A percentile compares a stretch with the other conserved stretches of the same genome.
Conservation (phyloP, 179 eudicot genomes). For the Camellia oleifera region DNA sequence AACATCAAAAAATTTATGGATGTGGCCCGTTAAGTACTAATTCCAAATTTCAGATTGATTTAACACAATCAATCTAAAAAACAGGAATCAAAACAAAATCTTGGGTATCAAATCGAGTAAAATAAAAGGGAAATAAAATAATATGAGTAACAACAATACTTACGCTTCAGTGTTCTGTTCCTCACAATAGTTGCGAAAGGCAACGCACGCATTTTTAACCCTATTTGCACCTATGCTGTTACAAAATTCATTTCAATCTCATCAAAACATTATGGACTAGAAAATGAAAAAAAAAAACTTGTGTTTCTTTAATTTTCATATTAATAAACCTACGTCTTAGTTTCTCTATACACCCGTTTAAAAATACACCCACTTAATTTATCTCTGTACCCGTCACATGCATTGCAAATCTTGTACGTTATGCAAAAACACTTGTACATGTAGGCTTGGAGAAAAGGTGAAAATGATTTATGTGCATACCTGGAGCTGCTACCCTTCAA, state of each 20-base stretch:
- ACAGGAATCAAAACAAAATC: background rate
- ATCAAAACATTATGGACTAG: background rate
- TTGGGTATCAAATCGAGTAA: background rate
- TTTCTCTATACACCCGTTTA: background rate
- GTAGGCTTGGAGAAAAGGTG: too few relatives aligned
- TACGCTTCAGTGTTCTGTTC: constrained; percentile 51
- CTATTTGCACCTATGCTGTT: constrained; percentile 69
- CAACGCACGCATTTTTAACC: constrained; percentile 45
- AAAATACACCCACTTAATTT: too few relatives aligned
- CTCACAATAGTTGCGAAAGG: constrained; percentile 56
- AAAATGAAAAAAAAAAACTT: background rate
- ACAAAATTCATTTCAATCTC: constrained; percentile 3
- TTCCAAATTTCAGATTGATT: background rate
- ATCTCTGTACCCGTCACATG: too few relatives aligned
- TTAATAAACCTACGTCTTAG: background rate
- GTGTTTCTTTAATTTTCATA: background rate
- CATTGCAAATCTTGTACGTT: too few relatives aligned
- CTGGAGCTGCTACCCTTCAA: constrained; percentile 78
- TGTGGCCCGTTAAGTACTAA: background rate
- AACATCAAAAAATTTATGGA: background rate
- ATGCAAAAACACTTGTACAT: too few relatives aligned
- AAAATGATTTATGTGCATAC: constrained; percentile 21
- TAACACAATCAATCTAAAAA: background rate
- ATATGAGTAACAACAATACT: constrained; percentile 5
- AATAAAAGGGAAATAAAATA: too few relatives aligned